phyloP scores from a whole-genome alignment of 2,329 filamentous ascomycete genomes.

The Echinosphaeria canescens region DNA sequence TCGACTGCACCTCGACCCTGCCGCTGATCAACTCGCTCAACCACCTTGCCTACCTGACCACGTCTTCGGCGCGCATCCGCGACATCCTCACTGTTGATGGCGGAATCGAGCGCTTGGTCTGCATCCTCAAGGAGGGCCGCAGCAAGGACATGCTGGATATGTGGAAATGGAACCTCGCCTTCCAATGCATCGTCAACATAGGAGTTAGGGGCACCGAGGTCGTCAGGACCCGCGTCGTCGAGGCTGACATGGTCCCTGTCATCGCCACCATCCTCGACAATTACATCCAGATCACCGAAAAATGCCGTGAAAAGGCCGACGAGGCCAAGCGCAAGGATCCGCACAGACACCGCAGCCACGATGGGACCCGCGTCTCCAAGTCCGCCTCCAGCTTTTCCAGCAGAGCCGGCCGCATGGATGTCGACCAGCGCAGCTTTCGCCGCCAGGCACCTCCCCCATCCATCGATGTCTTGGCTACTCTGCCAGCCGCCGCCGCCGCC shows the following conservation, averaged over 20 bases:
- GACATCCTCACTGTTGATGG: conserved; percentile 98
- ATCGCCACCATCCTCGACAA: conserved; percentile 97
- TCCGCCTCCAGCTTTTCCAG: conserved; percentile 30
- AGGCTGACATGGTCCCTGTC: conserved; percentile 97
- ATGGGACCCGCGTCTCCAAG: conserved; percentile 24
- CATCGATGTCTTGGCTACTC: conserved; percentile 50
- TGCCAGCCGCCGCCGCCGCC: conserved; percentile 21
- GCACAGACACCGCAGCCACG: conserved; percentile 25
- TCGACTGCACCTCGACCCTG: conserved; percentile 95
- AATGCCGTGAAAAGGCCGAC: conserved; percentile 70
- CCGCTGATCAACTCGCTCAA: conserved; percentile 98
- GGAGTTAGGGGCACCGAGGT: conserved; percentile 88
- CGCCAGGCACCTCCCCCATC: conserved; percentile 68
- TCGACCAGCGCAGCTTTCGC: conserved; percentile 40
- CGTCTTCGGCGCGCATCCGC: conserved; percentile 88
- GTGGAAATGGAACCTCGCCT: conserved; percentile 99
- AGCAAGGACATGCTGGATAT: conserved; percentile 99
- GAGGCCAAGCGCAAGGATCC: conserved; percentile 44
- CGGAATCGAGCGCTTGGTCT: conserved; percentile 87
- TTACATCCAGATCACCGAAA: conserved; percentile 92
- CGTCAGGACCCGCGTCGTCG: conserved; percentile 85
- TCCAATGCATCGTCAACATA: conserved; percentile 98
- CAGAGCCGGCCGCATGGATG: conserved; percentile 27
- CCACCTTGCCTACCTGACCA: conserved; percentile 94
- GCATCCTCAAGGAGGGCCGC: conserved; percentile 91